Conservation (phyloP, 139 green algal genomes). For the Spirogloea muscicola region DNA sequence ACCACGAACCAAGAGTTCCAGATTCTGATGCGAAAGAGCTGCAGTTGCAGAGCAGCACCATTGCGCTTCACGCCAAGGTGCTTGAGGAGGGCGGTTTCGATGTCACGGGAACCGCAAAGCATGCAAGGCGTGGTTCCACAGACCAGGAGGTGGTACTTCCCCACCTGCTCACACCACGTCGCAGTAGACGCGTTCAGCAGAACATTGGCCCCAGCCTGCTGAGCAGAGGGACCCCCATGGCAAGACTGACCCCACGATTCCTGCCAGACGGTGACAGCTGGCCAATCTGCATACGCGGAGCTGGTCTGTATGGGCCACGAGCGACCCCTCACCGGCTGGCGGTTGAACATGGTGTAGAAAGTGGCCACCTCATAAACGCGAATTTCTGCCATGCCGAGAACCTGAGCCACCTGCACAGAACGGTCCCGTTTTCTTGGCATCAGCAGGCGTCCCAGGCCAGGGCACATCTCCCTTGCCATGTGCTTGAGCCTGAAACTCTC, state of each 20-base stretch:
- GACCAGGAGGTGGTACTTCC: slow-evolving; percentile 96
- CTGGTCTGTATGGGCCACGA: no score
- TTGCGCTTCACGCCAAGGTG: slow-evolving; percentile 17
- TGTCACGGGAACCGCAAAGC: slow-evolving; percentile 57
- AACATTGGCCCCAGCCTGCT: no score
- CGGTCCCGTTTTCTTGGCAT: background rate
- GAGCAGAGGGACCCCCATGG: no score
- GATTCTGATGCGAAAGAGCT: no score
- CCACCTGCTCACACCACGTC: slow-evolving; percentile 61
- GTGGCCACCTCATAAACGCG: slow-evolving; percentile 96
- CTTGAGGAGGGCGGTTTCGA: slow-evolving; percentile 31
- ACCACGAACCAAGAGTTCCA: no score
- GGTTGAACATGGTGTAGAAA: slow-evolving; percentile 99
- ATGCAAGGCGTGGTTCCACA: slow-evolving; percentile 96
- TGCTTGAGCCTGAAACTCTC: no score
- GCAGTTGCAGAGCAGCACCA: no score
- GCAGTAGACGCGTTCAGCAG: no score
- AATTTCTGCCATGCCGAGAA: slow-evolving; percentile 83
- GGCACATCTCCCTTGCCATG: no score
- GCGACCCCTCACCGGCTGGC: slow-evolving; percentile 47
- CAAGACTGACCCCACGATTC: no score
- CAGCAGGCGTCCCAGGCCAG: background rate
- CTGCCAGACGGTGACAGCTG: no score
- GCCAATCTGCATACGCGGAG: no score
- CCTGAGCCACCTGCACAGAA: slow-evolving; percentile 52